Evolutionary conservation across 2,329 filamentous ascomycete species (phyloP), one percentile per base, ranked within the genome.

Genomic region (Grosmannia clavigera): DNA sequence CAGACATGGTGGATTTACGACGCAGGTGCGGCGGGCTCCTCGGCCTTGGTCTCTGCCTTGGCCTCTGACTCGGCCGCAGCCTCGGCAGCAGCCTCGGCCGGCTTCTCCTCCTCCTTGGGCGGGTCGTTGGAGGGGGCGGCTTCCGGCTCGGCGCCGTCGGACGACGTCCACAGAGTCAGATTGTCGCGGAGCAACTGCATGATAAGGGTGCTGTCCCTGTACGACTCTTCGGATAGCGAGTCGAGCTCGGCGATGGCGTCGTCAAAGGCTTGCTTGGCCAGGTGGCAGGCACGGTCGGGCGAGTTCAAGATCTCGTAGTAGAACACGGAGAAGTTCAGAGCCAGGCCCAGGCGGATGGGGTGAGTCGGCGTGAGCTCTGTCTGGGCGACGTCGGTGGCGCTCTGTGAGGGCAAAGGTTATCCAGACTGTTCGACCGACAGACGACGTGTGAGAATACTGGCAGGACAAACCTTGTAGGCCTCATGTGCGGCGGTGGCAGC

Each of bases 251-350:
- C 92, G 83, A 96, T 96, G 67, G 92, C 92, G 77, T 97, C 92
- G 72, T 95, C 90, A 72, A 95, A 95, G 61, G 90, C 90, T 76
- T 92, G 89, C 85, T 95, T 95, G 76, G 90, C 92, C 68, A 96
- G 86, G 76, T 96, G 92, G 86, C 92, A 96, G 73, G 92, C 92
- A 80, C 95, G 92, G 76, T 97, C 94, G 66, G 92, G 92, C 52
- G 92, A 91, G 83, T 97, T 99, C 71, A 97, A 82, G 75, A 97
- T 99, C 85, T 99, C 90, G 77, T 99, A 99, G 87, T 97, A 97
- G 84, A 96, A 97, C 72, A 96, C 92, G 66, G 92, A 96, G 83
- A 95, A 95, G 86, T 95, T 95, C 67, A 95, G 83, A 69, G 90
- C 90, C 67, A 95, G 85, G 74, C 90, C 90, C 66, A 95, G 87